phyloP scores from a whole-genome alignment of 768 basidiomycete genomes.

The Panaeolus papilionaceus region DNA sequence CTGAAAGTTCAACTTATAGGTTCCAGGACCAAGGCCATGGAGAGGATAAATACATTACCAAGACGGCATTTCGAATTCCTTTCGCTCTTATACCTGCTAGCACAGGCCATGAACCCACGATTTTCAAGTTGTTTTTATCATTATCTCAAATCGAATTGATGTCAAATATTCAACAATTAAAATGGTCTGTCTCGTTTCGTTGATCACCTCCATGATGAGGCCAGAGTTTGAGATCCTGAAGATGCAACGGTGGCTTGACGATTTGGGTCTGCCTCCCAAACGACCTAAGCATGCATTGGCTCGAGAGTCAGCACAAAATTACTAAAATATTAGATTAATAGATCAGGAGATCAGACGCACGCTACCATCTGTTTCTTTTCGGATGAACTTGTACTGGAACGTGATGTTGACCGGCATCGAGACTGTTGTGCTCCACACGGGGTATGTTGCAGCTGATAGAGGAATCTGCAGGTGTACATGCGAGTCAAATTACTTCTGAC shows the following conservation, averaged over 20 bases:
- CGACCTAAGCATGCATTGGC: slow-evolving; percentile 39
- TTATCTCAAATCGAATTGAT: neutral
- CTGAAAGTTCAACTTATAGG: slow-evolving; percentile 16
- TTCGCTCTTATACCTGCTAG: neutral
- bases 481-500: neutral
- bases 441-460: slow-evolving; percentile 58
- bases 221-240: slow-evolving; percentile 47
- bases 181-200: slow-evolving; percentile 19
- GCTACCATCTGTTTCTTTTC: slow-evolving; percentile 44
- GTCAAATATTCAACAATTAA: neutral
- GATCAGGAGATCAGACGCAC: slow-evolving; percentile 18
- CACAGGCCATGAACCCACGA: neutral
- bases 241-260: slow-evolving; percentile 49
- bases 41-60: slow-evolving; percentile 21
- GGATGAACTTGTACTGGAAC: slow-evolving; percentile 69
- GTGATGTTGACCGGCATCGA: slow-evolving; percentile 52
- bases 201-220: slow-evolving; percentile 50
- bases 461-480: slow-evolving; percentile 39
- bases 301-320: slow-evolving; percentile 2
- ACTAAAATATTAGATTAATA: neutral
- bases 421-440: slow-evolving; percentile 59
- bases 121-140: neutral
- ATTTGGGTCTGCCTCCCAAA: slow-evolving; percentile 71
- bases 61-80: neutral
- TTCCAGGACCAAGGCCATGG: slow-evolving; percentile 28